These are phyloP conservation scores for Cordyceps pruinosa DNA, from an alignment of 2,329 filamentous ascomycete genomes.

Conservation along the genomic window DNA sequence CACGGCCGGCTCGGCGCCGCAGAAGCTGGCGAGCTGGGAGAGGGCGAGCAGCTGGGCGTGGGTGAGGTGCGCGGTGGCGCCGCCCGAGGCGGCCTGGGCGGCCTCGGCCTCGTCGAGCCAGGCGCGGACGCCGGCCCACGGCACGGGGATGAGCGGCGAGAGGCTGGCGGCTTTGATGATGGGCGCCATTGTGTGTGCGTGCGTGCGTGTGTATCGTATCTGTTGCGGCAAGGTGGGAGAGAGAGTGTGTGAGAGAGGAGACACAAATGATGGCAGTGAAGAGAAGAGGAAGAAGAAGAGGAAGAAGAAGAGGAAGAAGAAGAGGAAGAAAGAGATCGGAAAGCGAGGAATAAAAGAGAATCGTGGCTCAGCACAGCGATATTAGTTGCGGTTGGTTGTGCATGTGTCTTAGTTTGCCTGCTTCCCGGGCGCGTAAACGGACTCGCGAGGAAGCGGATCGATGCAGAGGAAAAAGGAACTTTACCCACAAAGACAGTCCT, in stretches of 20 bases:
- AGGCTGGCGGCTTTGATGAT: neutral
- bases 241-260: neutral
- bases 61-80: slow-evolving; percentile 16
- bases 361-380: too few relatives aligned
- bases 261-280: neutral
- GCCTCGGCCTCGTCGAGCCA: slow-evolving; percentile 37
- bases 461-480: neutral
- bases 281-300: neutral
- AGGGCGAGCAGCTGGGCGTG: slow-evolving; percentile 34
- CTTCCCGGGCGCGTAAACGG: neutral
- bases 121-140: slow-evolving; percentile 30
- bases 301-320: neutral
- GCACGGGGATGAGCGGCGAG: slow-evolving; percentile 15
- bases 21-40: slow-evolving; percentile 29
- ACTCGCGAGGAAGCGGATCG: neutral
- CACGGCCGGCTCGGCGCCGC: slow-evolving; percentile 22
- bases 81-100: slow-evolving; percentile 23
- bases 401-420: neutral
- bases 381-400: neutral
- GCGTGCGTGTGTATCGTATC: too few relatives aligned
- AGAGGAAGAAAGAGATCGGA: neutral
- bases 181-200: neutral
- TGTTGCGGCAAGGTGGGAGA: neutral
- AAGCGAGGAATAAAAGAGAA: too few relatives aligned
- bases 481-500: neutral